Conservation (phyloP, 202 grass and related monocot species). For the Zoysia matrella region DNA sequence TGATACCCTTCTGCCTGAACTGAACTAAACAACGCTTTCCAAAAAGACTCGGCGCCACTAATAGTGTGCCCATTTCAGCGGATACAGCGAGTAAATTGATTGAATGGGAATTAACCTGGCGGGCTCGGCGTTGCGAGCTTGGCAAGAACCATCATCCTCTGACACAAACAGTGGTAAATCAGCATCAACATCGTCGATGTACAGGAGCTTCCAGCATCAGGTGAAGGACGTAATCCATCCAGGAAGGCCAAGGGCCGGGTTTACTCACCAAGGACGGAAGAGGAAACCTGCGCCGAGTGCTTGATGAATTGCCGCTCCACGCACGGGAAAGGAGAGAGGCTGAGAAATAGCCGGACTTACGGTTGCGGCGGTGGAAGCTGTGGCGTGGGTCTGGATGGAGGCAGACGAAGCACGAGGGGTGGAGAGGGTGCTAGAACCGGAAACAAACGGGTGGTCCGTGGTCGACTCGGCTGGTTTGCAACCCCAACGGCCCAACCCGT, state of each 20-base stretch:
- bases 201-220: neutral
- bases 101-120: constrained; percentile 27
- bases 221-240: neutral
- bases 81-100: neutral
- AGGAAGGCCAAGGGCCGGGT: neutral
- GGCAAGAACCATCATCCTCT: constrained; percentile 15
- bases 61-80: neutral
- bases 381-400: neutral
- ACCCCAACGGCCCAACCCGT: neutral
- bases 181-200: neutral
- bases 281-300: neutral
- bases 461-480: neutral
- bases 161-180: neutral
- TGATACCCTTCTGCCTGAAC: neutral
- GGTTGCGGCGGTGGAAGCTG: neutral
- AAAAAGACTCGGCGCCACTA: neutral
- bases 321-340: neutral
- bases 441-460: constrained; percentile 5
- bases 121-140: constrained; percentile 14
- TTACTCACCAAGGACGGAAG: neutral
- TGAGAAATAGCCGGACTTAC: neutral
- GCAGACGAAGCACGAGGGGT: neutral
- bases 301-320: neutral
- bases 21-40: neutral
- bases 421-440: constrained; percentile 1